Evolutionary conservation across 2,329 filamentous ascomycete genomes (phyloP), one percentile per base, ranked within the genome.

Genomic region (Thermoascus crustaceus): DNA sequence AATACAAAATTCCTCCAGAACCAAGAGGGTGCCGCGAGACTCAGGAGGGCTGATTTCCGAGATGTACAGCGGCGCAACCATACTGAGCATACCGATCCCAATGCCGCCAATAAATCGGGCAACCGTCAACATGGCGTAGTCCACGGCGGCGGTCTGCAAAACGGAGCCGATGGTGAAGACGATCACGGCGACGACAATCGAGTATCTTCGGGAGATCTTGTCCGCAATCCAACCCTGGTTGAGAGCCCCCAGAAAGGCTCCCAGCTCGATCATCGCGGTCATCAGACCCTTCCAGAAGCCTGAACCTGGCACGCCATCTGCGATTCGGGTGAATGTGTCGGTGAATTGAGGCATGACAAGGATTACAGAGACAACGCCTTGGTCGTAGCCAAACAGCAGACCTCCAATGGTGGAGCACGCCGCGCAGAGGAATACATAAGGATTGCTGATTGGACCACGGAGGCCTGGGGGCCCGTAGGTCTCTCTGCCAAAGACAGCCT

Each of bases 261-360:
- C 70, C 13, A 73, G 45, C 40, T 73, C 68, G 32, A 75, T 67
- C 69, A 73, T 73, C 3, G 71, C 71, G 6, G 71, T 74, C 57
- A 73, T 57, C 42, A 65, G 39, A n/a, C 62, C 62, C 39, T 64
- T 65, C 50, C 56, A 61, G 39, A 65, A 65, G 0, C 60, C 59
- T 4, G 57, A 52, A 4, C 58, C 58, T 5, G 53, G 45, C 7
- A 62, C 57, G 5, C 51, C 52, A 11, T 59, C 55, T 0, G 62
- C 58, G 3, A 71, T 61, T 9, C 60, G 57, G 7, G 65, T 57
- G 35, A 72, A 72, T 1, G 56, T 55, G 0, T 56, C 53, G 3
- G 71, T 52, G 40, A 73, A 73, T 36, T 71, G 68, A 10, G 69
- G 61, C 69, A 73, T 73, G 23, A 71, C 67, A 5, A 73, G 52